phyloP scores from a whole-genome alignment of 23 red algal species.

The Gracilaria gracilis region DNA sequence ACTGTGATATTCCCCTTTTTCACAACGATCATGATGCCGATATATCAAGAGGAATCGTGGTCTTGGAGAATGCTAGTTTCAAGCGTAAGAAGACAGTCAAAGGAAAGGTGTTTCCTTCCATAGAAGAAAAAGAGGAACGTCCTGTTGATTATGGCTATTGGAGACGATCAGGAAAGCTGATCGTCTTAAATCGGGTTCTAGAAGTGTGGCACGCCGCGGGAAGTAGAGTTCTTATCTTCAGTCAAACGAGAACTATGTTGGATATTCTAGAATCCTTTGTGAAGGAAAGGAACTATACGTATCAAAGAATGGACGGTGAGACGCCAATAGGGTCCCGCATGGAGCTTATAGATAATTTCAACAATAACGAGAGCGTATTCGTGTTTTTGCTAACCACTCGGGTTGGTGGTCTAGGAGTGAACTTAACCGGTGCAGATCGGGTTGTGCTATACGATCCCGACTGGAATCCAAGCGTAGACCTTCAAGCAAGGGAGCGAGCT shows the following conservation, averaged over 20 bases:
- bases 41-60: slow-evolving; percentile 37
- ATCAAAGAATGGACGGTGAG: slow-evolving; percentile 96
- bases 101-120: background rate
- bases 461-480: slow-evolving; percentile 95
- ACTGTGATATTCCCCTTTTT: slow-evolving; percentile 76
- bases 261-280: slow-evolving; percentile 84
- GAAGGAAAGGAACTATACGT: slow-evolving; percentile 67
- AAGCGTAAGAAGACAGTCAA: slow-evolving; percentile 2
- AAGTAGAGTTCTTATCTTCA: slow-evolving; percentile 92
- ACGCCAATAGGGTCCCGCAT: slow-evolving; percentile 82
- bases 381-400: slow-evolving; percentile 96
- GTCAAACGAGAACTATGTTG: slow-evolving; percentile 91
- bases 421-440: slow-evolving; percentile 94
- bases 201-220: slow-evolving; percentile 54
- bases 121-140: slow-evolving; percentile 37
- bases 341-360: slow-evolving; percentile 94
- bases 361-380: slow-evolving; percentile 72
- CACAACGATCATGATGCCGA: slow-evolving; percentile 47
- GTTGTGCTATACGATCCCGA: slow-evolving; percentile 96
- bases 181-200: slow-evolving; percentile 81
- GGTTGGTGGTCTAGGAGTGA: slow-evolving; percentile 93
- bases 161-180: slow-evolving; percentile 73
- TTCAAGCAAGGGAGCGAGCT: slow-evolving; percentile 95
- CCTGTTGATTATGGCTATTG: slow-evolving; percentile 83
- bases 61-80: background rate